Base-by-base conservation (phyloP, 192 early-diverging fungal genomes). In the Jimgerdemannia flammicorona region DNA sequence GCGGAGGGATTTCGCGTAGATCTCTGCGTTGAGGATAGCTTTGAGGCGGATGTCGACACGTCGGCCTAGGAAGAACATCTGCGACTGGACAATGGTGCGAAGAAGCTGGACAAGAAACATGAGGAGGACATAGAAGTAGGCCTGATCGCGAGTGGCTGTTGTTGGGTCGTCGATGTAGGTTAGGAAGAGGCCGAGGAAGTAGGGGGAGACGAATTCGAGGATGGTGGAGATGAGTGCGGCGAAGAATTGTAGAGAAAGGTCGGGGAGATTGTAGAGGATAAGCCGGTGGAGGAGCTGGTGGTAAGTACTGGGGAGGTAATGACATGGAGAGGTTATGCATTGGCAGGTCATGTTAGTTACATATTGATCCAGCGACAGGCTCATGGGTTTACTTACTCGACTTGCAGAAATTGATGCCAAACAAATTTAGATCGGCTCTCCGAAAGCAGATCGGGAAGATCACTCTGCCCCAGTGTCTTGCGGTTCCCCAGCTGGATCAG, bases 1-100 rank as follows among this genome's bases (percentile, higher is more conserved):
- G 18, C 83, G 73, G 49, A 90, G 67, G 39, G 83, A 73, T 71
- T 90, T 87, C 7, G 79, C 78, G 79, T 86, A 88, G 1, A 90
- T 78, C 19, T 83, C 80, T 0, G 87, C 78, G 70, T 86, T 84
- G 4, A 87, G 49, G 85, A 88, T 90, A 18, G 86, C 78, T 3
- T 83, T 84, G n/a, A 90, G 74, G 29, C 84, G 73, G 4, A 88
- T 78, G 68, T 86, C 86, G 39, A 86, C 76, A 41, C 88, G 75
- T 73, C 86, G 71, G 7, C 87, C 85, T 40, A 83, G 80, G 76
- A 84, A 90, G 3, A 88, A 75, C 43, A 87, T 80, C 17, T 87
- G 80, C 43, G 80, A 86, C 44, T 84, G 84, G 20, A 77, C 80
- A 42, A 87, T 41, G 10, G 79, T 79, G 70, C 81, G 78, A 43